phyloP scores from a whole-genome alignment of 2,329 filamentous ascomycete genomes.

The Penicillium aurantiogriseum region DNA sequence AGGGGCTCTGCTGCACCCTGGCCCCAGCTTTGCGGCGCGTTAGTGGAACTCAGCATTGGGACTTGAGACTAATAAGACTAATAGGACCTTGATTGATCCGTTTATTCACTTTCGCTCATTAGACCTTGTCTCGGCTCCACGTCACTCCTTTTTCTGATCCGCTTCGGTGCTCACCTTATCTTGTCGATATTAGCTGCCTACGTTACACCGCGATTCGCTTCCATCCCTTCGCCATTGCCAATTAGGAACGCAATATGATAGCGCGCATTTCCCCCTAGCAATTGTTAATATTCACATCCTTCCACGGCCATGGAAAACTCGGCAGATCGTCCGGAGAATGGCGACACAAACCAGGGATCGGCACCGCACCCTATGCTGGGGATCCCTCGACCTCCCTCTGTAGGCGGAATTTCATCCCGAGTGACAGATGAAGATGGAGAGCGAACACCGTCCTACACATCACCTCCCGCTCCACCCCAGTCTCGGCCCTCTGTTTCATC shows the following conservation, averaged over 20 bases:
- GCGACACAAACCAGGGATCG: slow-evolving; percentile 38
- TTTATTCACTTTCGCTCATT: slow-evolving; percentile 13
- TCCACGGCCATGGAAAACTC: slow-evolving; percentile 25
- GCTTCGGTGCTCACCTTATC: neutral
- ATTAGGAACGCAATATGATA: slow-evolving; percentile 25
- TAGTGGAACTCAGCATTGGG: neutral
- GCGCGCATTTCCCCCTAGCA: slow-evolving; percentile 13
- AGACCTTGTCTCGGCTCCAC: neutral
- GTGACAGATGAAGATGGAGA: slow-evolving; percentile 65
- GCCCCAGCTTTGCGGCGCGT: slow-evolving; percentile 15
- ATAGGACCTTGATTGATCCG: slow-evolving; percentile 7
- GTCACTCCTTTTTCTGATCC: slow-evolving; percentile 15
- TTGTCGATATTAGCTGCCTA: slow-evolving; percentile 2
- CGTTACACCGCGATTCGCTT: slow-evolving; percentile 1
- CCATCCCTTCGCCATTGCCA: slow-evolving; percentile 6
- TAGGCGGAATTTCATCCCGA: slow-evolving; percentile 62
- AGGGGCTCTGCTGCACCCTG: slow-evolving; percentile 16
- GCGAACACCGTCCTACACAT: slow-evolving; percentile 34
- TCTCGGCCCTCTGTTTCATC: slow-evolving; percentile 58
- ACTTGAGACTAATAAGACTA: slow-evolving; percentile 8
- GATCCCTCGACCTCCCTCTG: slow-evolving; percentile 47
- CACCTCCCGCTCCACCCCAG: slow-evolving; percentile 55
- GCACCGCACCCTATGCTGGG: slow-evolving; percentile 52
- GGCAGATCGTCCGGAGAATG: slow-evolving; percentile 34
- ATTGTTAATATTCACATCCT: slow-evolving; percentile 5